Base-by-base conservation (phyloP, 495 filamentous ascomycete genomes). In the Letharia lupina region DNA sequence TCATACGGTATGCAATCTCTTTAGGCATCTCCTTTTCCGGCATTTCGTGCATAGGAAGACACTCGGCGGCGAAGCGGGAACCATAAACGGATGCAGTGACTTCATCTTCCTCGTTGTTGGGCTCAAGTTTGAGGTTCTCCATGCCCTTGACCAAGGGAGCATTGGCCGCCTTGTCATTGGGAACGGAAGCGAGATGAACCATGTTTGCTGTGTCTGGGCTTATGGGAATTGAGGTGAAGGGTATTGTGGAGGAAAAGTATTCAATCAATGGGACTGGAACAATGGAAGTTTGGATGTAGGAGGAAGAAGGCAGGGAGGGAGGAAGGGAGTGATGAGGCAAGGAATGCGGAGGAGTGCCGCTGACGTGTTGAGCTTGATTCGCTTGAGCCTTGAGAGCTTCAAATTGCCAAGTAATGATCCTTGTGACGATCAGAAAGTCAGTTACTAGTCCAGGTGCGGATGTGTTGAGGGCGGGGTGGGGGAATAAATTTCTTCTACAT, bases 1-100 rank as follows among this genome's bases (percentile, higher is more conserved):
- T 96, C 90, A 96, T 90, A 54, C 91, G 88, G 75, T 95, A 93
- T 16, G 91, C 91, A n/a, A 93, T 81, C 70, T 95, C 89, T 66
- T 85, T 87, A 54, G 91, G 91, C 91, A 93, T 93, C 76, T 93
- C 90, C 10, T 75, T 69, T 71, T 95, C 91, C n/a, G 92, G 91
- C 89, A 96, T 96, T 75, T 91, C 88, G 73, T 88, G 82, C 70
- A 83, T 84, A 47, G 90, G 89, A 61, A 96, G 82, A 74, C 91
- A 88, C 69, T 86, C 75, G 41, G 86, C 85, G 16, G 92, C 91
- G 74, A 89, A 96, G 41, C 80, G 83, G 59, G 87, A 89, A 71
- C 91, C 92, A 72, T 96, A 96, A 68, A 96, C 91, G 69, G 86
- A 90, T 42, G 85, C 84, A 42, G 83, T 87, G 79, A 85, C 87